Percentiles rank a stretch among this genome's conserved stretches.
phyloP scores from a whole-genome alignment of 179 eudicot species.

The Carnegiea gigantea region DNA sequence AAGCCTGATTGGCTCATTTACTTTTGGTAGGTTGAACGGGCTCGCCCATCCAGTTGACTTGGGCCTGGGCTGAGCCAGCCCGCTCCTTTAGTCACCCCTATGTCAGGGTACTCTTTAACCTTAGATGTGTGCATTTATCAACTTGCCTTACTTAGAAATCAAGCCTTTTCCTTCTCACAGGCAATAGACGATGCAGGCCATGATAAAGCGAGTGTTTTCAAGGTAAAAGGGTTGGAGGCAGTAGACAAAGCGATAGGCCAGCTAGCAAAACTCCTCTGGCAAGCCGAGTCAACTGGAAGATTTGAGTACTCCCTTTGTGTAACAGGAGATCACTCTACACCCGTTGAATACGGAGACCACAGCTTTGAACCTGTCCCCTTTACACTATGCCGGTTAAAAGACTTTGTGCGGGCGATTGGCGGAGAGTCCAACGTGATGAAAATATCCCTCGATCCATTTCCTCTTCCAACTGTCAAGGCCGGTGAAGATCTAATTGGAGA shows the following conservation, averaged over 20 bases:
- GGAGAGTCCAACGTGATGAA: conserved; percentile 53
- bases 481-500: conserved; percentile 54
- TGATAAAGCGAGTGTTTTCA: conserved; percentile 81
- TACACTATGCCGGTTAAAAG: conserved; percentile 67
- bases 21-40: no score
- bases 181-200: conserved; percentile 98
- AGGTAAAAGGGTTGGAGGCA: conserved; percentile 89
- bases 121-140: neutral
- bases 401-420: conserved; percentile 84
- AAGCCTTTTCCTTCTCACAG: conserved; percentile 35
- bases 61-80: no score
- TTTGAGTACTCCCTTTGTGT: conserved; percentile 75
- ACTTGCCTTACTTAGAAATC: neutral
- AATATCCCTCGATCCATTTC: conserved; percentile 78
- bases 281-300: conserved; percentile 68
- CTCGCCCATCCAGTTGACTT: no score
- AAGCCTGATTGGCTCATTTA: no score
- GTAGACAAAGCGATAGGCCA: conserved; percentile 84
- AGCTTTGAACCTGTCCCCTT: conserved; percentile 97
- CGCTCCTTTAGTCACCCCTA: no score
- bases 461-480: conserved; percentile 62
- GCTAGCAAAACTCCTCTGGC: conserved; percentile 83
- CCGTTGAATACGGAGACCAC: conserved; percentile 97
- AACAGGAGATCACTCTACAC: conserved; percentile 97
- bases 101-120: no score